Base-by-base conservation (phyloP, 768 basidiomycete species). In the Tylopilus plumbeoviolaceoides region DNA sequence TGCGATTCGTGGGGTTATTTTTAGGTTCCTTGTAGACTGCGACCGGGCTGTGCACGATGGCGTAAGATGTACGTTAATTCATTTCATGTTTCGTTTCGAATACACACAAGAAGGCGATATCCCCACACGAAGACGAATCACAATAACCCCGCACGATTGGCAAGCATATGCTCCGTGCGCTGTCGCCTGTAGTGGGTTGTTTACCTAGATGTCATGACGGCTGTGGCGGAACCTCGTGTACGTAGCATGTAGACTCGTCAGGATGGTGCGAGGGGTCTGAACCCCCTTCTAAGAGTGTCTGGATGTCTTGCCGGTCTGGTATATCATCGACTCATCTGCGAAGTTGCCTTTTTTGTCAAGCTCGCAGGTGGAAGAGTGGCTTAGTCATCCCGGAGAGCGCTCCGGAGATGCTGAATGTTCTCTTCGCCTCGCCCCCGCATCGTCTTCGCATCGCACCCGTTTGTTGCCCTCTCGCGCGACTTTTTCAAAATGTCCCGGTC, bases 1-100 rank as follows among this genome's bases (percentile, higher is more conserved):
- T 50, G 63, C 63, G 54, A 64, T 64, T 64, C 64, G 63, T 44
- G 17, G 50, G 45, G 21, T 38, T 54, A 65, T 57, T 62, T 59
- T 59, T 63, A 36, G 17, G 12, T 23, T 17, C 41, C 7, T 18
- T 33, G 15, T 21, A 12, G 20, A 43, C 45, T n/a, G 31, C 46
- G 44, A 43, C 59, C 36, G 15, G n/a, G 49, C 43, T 46, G 47
- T 53, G 48, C 21, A 51, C 30, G 2, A 50, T 58, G 50, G 52
- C 52, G 43, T n/a, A 10, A 21, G 15, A 9, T 2, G 38, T n/a
- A 30, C n/a, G 40, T 50, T 8, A 9, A 23, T 60, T 60, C 54
- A 50, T 60, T 46, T 48, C 28, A 17, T 23, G 20, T 31, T n/a
- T 15, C 28, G 38, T 48, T 31, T 44, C 53, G 35, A n/a, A 21